These are phyloP conservation scores for Magnolia sinica DNA, from an alignment of 164 flowering plant genomes.

Conservation along the genomic window DNA sequence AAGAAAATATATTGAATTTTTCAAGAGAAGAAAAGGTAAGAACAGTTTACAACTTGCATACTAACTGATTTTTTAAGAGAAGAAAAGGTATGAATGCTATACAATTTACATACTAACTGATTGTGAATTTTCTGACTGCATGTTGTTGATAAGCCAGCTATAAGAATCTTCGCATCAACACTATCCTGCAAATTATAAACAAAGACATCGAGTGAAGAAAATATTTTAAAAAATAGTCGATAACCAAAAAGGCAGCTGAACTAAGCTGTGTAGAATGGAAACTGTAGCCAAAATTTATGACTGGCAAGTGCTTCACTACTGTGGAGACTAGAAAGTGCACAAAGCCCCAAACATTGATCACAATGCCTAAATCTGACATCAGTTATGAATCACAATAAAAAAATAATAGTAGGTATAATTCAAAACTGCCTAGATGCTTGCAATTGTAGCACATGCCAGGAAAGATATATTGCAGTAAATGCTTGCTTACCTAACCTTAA, in stretches of 20 bases:
- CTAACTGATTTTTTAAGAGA: background rate
- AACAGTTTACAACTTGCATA: background rate
- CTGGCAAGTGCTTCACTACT: background rate
- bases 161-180: slow-evolving; percentile 67
- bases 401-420: background rate
- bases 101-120: slow-evolving; percentile 68
- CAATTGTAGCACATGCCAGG: background rate
- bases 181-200: slow-evolving; percentile 49
- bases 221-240: slow-evolving; percentile 1
- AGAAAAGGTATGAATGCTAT: slow-evolving; percentile 6
- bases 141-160: slow-evolving; percentile 93
- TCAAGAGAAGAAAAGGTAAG: background rate
- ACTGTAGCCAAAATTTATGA: background rate
- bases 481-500: background rate
- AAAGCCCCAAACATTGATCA: background rate
- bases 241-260: background rate
- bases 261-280: background rate
- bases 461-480: background rate
- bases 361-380: background rate
- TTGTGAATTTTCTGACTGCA: slow-evolving; percentile 98
- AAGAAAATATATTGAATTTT: background rate
- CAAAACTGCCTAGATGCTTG: background rate
- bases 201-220: slow-evolving; percentile 15
- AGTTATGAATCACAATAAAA: background rate
- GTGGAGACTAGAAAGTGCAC: background rate